phyloP scores from a whole-genome alignment of 768 basidiomycete genomes.

The Lactarius trivialis region DNA sequence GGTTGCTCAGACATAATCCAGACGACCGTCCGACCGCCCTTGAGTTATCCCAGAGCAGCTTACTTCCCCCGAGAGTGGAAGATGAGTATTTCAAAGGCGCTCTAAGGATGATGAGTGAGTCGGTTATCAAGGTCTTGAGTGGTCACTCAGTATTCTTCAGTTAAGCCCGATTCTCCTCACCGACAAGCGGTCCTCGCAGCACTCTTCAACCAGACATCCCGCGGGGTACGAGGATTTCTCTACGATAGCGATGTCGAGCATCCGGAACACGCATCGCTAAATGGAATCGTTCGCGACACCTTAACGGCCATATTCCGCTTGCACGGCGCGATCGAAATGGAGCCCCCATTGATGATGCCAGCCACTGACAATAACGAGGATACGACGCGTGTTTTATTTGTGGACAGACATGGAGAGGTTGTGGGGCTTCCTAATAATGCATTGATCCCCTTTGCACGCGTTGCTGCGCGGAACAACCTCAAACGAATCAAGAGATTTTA shows the following conservation, averaged over 20 bases:
- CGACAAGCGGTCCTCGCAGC: conserved; percentile 71
- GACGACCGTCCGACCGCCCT: conserved; percentile 69
- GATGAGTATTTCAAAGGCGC: conserved; percentile 85
- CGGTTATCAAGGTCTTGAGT: neutral
- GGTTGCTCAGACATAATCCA: conserved; percentile 78
- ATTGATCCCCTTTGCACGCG: conserved; percentile 70
- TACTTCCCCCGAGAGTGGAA: conserved; percentile 72
- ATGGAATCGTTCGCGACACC: conserved; percentile 69
- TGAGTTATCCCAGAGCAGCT: conserved; percentile 73
- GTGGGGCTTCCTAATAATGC: conserved; percentile 68
- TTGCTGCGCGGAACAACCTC: conserved; percentile 61
- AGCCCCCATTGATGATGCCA: conserved; percentile 80
- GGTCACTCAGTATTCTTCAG: conserved; percentile 31
- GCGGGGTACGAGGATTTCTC: conserved; percentile 56
- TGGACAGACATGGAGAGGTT: conserved; percentile 76
- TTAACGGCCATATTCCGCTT: conserved; percentile 73
- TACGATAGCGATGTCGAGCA: conserved; percentile 68
- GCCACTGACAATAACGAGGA: conserved; percentile 57
- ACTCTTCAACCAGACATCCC: conserved; percentile 68
- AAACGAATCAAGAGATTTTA: conserved; percentile 80
- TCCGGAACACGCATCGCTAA: conserved; percentile 64
- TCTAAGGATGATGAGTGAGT: conserved; percentile 64
- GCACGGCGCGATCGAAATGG: conserved; percentile 86
- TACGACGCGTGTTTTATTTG: conserved; percentile 58
- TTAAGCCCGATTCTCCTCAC: conserved; percentile 75